Percentiles rank a stretch among this genome's conserved stretches.
phyloP scores from a whole-genome alignment of 148 eudicot genomes.

The Amaranthus hypochondriacus region DNA sequence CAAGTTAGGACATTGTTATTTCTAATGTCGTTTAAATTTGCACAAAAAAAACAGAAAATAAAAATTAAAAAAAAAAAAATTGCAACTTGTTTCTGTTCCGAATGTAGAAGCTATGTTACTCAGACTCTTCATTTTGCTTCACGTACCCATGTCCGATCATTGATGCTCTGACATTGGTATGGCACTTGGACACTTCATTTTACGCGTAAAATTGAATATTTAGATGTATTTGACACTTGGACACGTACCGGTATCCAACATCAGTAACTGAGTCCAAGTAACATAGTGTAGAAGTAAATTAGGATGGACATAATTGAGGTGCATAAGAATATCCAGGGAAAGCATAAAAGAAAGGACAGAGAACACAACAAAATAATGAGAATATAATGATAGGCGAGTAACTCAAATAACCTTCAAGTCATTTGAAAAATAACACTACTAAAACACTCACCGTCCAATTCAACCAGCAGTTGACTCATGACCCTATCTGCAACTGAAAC shows the following conservation, averaged over 20 bases:
- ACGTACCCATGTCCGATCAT: too few relatives aligned
- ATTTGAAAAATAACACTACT: background rate
- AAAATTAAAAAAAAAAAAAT: too few relatives aligned
- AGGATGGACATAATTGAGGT: background rate
- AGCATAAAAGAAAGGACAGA: background rate
- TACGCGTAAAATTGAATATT: too few relatives aligned
- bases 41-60: too few relatives aligned
- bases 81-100: too few relatives aligned
- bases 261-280: background rate
- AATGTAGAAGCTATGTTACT: too few relatives aligned
- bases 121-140: too few relatives aligned
- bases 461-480: constrained; percentile 90
- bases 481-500: constrained; percentile 91
- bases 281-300: background rate
- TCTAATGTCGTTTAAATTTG: too few relatives aligned
- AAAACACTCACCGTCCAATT: constrained; percentile 61
- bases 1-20: background rate
- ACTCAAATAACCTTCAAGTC: background rate
- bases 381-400: background rate
- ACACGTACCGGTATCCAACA: too few relatives aligned
- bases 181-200: too few relatives aligned
- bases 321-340: background rate
- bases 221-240: too few relatives aligned
- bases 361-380: background rate
- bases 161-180: too few relatives aligned